phyloP scores from a whole-genome alignment of 2,329 filamentous ascomycete species.

The Passalora sequoiae region DNA sequence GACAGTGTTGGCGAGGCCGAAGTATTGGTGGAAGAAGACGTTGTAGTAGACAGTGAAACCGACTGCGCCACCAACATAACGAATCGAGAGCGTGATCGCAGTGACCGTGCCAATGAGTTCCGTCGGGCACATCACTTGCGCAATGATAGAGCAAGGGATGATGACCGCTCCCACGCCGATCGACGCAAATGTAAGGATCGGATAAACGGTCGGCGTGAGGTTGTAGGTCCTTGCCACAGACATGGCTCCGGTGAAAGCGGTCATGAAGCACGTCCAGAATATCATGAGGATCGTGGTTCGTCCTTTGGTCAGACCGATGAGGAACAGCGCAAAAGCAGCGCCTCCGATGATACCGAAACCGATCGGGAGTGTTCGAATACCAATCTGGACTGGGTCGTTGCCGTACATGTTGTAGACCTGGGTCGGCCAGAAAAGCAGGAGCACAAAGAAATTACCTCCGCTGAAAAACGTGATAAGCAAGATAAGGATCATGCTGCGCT shows the following conservation, averaged over 20 bases:
- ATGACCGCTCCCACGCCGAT: conserved; percentile 65
- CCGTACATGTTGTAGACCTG: conserved; percentile 62
- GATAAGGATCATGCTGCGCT: conserved; percentile 34
- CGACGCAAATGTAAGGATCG: conserved; percentile 54
- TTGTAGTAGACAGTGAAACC: conserved; percentile 48
- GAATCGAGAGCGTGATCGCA: conserved; percentile 62
- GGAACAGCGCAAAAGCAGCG: conserved; percentile 53
- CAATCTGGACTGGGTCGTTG: conserved; percentile 55
- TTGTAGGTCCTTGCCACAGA: conserved; percentile 24
- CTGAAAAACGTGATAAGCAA: conserved; percentile 39
- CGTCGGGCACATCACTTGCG: conserved; percentile 62
- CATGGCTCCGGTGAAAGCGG: conserved; percentile 45
- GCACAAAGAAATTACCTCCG: conserved; percentile 38
- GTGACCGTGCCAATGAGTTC: conserved; percentile 65
- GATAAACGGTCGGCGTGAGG: conserved; percentile 31
- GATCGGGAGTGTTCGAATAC: conserved; percentile 61
- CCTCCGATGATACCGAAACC: conserved; percentile 60
- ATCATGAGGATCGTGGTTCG: conserved; percentile 58
- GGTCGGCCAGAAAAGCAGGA: conserved; percentile 58
- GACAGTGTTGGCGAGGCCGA: conserved; percentile 14
- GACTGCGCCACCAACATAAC: conserved; percentile 62
- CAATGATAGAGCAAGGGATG: conserved; percentile 61
- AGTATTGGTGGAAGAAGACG: conserved; percentile 44
- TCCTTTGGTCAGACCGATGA: conserved; percentile 55
- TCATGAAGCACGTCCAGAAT: conserved; percentile 58